A percentile compares a stretch with the other conserved stretches of the same genome.
phyloP scores from a whole-genome alignment of 2,329 filamentous ascomycete genomes.

The Alternaria arbusti region DNA sequence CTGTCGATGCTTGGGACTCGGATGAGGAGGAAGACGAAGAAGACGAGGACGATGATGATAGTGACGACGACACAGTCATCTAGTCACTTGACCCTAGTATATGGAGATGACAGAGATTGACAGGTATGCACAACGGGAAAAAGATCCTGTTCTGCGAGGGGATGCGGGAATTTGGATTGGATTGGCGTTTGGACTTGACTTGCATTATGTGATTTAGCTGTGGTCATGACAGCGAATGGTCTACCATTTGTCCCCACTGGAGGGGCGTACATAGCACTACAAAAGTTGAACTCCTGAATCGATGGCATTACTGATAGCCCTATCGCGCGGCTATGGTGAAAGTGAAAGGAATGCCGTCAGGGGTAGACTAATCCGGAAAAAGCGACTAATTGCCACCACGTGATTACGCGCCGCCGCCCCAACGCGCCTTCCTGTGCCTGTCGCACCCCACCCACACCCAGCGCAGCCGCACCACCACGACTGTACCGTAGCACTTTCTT shows the following conservation, averaged over 20 bases:
- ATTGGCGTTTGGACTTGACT: background rate
- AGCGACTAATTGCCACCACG: slow-evolving; percentile 39
- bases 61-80: slow-evolving; percentile 46
- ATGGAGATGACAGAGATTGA: background rate
- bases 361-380: slow-evolving; percentile 11
- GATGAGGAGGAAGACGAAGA: slow-evolving; percentile 51
- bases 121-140: no score
- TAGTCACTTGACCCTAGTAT: background rate
- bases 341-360: background rate
- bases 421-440: slow-evolving; percentile 22
- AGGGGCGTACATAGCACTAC: no score
- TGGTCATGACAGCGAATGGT: background rate
- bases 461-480: background rate
- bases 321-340: background rate
- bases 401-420: slow-evolving; percentile 28
- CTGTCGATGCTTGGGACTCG: slow-evolving; percentile 17
- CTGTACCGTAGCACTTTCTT: background rate
- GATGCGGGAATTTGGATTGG: background rate
- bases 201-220: background rate
- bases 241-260: background rate
- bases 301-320: background rate
- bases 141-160: background rate
- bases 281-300: background rate
- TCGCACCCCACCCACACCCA: slow-evolving; percentile 12
- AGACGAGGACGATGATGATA: slow-evolving; percentile 50